Base-by-base conservation (phyloP, 768 basidiomycete genomes). In the Rhizopogon rudus region DNA sequence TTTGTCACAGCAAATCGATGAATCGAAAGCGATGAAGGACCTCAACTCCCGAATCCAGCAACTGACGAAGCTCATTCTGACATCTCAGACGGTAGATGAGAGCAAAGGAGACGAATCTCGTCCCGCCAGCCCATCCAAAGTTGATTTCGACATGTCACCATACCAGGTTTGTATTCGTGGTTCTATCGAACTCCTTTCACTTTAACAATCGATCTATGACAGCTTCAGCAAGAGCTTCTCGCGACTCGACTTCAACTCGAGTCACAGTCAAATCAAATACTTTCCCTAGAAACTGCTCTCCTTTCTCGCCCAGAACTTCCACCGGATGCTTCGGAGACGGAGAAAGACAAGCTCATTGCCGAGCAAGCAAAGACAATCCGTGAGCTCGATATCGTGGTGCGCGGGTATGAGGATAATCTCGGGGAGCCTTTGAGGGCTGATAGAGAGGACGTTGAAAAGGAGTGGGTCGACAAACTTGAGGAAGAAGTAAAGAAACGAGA, bases 211-310 rank as follows among this genome's bases (percentile, higher is more conserved):
- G 4, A 40, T 41, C n/a, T 8, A 10, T 29, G 35, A 33, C 25
- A 93, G 86, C 77, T 96, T 1, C 92, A 94, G 73, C 90, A 95
- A 76, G 91, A 94, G 57, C 81, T 96, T 16, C 83, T 95, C 16
- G 77, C 84, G 0, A 84, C 91, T 1, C 81, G 88, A 28, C 79
- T 84, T 17, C 82, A 93, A 59, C 70, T 96, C 37, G 88, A 93
- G 42, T 81, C 87, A 0, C 93, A 96, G 62, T 80, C 85, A 0
- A 86, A 80, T 6, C 91, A 95, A 61, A 91, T 96, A 46, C 77
- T 93, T 2, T 88, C 91, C 0, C 79, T 96, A 3, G 90, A 94
- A 67, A 84, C 82, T 0, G 82, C 91, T 0, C 77, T 96, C 5
- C 78, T 82, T 2, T 79, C 87, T 6, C 81, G 90, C 4, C 88